A percentile compares a stretch with the other conserved stretches of the same genome.
These are phyloP conservation scores for Amanita fuliginea DNA, from an alignment of 768 basidiomycete species.

Conservation along the genomic window DNA sequence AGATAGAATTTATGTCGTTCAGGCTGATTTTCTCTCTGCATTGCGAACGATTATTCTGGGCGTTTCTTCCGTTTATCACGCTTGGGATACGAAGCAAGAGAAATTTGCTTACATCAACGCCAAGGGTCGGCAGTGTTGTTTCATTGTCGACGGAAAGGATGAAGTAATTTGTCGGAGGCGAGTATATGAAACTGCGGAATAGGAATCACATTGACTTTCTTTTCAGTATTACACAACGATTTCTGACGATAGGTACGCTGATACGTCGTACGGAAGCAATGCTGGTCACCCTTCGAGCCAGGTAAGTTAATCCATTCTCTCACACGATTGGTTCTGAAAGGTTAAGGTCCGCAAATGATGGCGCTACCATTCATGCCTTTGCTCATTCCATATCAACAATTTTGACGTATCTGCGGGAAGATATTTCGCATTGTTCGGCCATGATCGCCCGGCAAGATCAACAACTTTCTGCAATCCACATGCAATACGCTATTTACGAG, in stretches of 20 bases:
- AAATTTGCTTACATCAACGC: slow-evolving; percentile 40
- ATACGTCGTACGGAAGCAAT: slow-evolving; percentile 57
- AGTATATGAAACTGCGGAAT: background rate
- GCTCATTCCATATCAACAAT: slow-evolving; percentile 51
- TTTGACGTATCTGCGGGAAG: slow-evolving; percentile 37
- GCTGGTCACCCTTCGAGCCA: slow-evolving; percentile 30
- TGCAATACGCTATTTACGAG: slow-evolving; percentile 38
- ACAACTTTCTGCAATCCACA: slow-evolving; percentile 29
- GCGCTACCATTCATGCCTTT: slow-evolving; percentile 54
- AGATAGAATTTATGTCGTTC: slow-evolving; percentile 32
- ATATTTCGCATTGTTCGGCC: slow-evolving; percentile 29
- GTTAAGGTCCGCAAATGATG: slow-evolving; percentile 31
- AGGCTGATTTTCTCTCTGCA: slow-evolving; percentile 36
- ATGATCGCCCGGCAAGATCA: slow-evolving; percentile 13
- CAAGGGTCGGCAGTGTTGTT: slow-evolving; percentile 20
- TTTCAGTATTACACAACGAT: slow-evolving; percentile 45
- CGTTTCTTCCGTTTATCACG: slow-evolving; percentile 52
- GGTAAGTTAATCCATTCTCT: slow-evolving; percentile 23
- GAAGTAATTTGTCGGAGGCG: slow-evolving; percentile 49
- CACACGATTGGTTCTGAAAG: background rate
- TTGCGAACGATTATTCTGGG: slow-evolving; percentile 53
- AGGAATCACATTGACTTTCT: background rate
- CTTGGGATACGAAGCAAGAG: slow-evolving; percentile 48
- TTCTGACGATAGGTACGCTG: slow-evolving; percentile 57
- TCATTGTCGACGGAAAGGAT: slow-evolving; percentile 49